Conservation (phyloP, 257 asterid species). For the Eucommia ulmoides region DNA sequence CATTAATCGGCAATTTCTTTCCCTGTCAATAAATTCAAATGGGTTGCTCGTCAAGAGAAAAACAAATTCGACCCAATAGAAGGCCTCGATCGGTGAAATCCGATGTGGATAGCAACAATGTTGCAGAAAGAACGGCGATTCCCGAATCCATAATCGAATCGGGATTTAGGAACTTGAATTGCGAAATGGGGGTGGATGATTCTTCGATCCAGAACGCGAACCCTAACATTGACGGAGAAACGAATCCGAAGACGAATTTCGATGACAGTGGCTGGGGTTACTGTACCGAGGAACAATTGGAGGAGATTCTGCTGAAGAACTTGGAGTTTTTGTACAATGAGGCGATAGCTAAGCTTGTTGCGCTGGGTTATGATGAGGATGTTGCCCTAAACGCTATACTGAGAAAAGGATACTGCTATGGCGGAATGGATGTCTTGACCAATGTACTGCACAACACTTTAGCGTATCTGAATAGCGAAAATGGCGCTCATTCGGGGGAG, state of each 20-base stretch:
- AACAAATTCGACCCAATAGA: neutral
- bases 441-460: neutral
- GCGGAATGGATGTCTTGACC: constrained; percentile 38
- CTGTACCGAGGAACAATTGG: constrained; percentile 59
- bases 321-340: constrained; percentile 53
- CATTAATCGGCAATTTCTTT: neutral
- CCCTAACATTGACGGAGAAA: too few relatives aligned
- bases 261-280: constrained; percentile 60
- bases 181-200: neutral
- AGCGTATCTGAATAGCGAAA: neutral
- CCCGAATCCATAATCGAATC: neutral
- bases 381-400: constrained; percentile 62
- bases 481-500: neutral
- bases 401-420: constrained; percentile 71
- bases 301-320: constrained; percentile 55
- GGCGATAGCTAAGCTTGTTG: constrained; percentile 45
- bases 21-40: neutral
- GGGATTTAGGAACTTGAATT: neutral
- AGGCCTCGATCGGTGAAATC: neutral
- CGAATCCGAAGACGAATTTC: constrained; percentile 16
- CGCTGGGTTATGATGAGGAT: constrained; percentile 63
- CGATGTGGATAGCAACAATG: neutral
- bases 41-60: neutral
- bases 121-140: neutral
- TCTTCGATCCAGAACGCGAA: neutral